phyloP scores from a whole-genome alignment of 2,329 filamentous ascomycete species.

The Colletotrichum sublineola region DNA sequence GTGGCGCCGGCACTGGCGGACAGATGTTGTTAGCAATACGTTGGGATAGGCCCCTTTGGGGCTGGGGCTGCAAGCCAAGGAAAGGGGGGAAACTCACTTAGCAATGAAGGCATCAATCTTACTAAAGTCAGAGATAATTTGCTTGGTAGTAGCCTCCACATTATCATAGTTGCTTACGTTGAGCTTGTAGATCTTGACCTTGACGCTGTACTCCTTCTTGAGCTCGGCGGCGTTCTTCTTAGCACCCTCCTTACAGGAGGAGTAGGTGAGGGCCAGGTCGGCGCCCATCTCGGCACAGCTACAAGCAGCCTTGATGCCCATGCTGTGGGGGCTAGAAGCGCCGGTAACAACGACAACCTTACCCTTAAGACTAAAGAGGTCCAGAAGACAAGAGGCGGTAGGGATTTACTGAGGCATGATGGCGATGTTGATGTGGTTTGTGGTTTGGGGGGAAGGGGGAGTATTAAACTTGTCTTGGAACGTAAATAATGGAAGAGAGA shows the following conservation, averaged over 20 bases:
- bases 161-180: constrained; percentile 67
- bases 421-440: neutral
- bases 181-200: constrained; percentile 72
- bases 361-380: constrained; percentile 79
- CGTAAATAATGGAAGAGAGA: neutral
- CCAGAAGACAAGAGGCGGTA: constrained; percentile 68
- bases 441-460: neutral
- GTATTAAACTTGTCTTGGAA: constrained; percentile 21
- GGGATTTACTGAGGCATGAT: constrained; percentile 56
- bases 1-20: constrained; percentile 71
- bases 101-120: constrained; percentile 82
- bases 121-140: constrained; percentile 80
- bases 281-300: constrained; percentile 79
- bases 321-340: constrained; percentile 77
- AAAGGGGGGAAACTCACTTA: constrained; percentile 70
- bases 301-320: constrained; percentile 78
- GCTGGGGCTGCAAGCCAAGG: no score
- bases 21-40: constrained; percentile 16
- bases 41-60: neutral
- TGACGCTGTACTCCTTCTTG: constrained; percentile 74
- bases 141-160: constrained; percentile 67
- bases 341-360: constrained; percentile 80
- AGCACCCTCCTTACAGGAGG: constrained; percentile 76
- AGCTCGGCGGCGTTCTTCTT: constrained; percentile 76
- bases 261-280: constrained; percentile 79